Conservation (phyloP, 345 rosid species). For the Salix arbutifolia region DNA sequence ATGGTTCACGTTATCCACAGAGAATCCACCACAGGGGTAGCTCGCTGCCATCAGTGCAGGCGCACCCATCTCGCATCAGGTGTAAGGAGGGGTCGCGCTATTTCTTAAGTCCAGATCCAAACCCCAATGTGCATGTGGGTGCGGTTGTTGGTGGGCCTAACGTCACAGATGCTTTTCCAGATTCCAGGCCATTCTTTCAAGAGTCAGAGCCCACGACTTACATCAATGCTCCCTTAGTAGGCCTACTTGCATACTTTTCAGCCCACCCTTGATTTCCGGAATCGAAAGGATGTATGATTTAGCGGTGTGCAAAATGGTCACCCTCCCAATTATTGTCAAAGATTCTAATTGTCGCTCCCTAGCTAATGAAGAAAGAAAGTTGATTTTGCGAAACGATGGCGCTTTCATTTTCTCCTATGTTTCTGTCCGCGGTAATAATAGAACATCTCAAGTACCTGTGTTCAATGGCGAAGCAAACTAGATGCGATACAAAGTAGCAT, state of each 20-base stretch:
- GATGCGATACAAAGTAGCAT: no score
- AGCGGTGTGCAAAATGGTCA: constrained; percentile 61
- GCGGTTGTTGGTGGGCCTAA: constrained; percentile 38
- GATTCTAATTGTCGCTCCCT: constrained; percentile 10
- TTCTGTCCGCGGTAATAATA: neutral
- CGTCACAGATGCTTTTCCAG: constrained; percentile 29
- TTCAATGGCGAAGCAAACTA: neutral
- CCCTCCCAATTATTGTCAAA: constrained; percentile 31
- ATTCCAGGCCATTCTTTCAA: constrained; percentile 30
- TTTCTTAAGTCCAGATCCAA: constrained; percentile 25
- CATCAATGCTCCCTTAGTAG: constrained; percentile 33
- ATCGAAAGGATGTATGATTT: neutral
- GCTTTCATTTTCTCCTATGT: neutral
- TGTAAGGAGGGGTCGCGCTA: constrained; percentile 29
- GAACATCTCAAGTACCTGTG: neutral
- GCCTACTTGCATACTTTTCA: constrained; percentile 32
- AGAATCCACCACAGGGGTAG: constrained; percentile 35
- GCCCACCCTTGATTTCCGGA: constrained; percentile 43
- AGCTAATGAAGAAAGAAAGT: constrained; percentile 10
- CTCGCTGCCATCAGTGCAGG: constrained; percentile 26
- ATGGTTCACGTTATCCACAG: constrained; percentile 25
- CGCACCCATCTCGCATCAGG: constrained; percentile 27
- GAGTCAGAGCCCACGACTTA: constrained; percentile 37
- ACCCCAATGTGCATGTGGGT: constrained; percentile 30
- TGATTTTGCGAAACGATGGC: neutral